Conservation (phyloP, 257 asterid genomes). For the Solanum appendiculatum region DNA sequence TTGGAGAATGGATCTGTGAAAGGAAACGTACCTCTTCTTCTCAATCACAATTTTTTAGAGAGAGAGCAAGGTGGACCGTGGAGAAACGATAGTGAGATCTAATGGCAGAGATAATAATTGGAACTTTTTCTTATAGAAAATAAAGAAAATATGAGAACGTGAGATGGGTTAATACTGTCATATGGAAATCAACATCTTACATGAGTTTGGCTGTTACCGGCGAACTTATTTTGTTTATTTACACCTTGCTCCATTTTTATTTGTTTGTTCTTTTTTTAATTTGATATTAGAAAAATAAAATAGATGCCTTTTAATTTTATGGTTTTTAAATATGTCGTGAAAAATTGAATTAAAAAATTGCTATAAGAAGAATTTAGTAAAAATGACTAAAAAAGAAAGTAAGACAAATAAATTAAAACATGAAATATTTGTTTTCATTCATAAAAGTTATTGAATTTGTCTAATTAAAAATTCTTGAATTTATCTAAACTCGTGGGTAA, state of each 20-base stretch:
- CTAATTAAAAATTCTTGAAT: no score
- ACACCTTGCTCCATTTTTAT: no score
- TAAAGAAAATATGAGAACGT: neutral
- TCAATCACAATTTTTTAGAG: neutral
- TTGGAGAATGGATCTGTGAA: neutral
- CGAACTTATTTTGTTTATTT: neutral
- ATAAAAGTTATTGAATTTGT: no score
- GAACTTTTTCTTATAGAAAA: neutral
- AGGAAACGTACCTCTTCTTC: neutral
- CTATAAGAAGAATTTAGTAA: no score
- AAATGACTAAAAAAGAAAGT: no score
- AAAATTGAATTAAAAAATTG: no score
- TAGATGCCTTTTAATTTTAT: no score
- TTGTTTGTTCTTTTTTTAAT: no score
- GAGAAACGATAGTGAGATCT: conserved; percentile 3
- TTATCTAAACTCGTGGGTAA: no score
- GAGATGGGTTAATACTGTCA: neutral
- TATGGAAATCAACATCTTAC: neutral
- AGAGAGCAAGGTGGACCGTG: conserved; percentile 2
- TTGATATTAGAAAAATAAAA: no score
- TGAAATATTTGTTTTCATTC: neutral
- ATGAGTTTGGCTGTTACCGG: neutral
- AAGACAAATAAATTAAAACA: no score
- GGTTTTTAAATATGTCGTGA: no score
- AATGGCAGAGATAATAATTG: neutral